phyloP scores from a whole-genome alignment of 768 basidiomycete species.

The Leccinum rimulosum region DNA sequence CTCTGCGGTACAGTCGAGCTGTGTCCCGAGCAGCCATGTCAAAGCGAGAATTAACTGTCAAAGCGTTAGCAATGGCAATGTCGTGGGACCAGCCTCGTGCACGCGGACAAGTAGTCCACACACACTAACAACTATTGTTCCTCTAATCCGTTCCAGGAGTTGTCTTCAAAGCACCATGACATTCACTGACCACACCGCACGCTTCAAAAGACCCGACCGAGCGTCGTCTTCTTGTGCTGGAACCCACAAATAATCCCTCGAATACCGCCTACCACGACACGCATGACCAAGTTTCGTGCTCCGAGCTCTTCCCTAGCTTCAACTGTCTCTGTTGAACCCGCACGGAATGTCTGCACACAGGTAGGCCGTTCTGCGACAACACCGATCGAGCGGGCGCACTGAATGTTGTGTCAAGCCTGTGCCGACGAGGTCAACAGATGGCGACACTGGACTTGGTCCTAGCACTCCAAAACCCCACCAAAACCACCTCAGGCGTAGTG shows the following conservation, averaged over 20 bases:
- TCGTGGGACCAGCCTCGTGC: constrained; percentile 14
- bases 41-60: constrained; percentile 16
- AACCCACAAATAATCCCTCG: not conserved
- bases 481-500: not conserved
- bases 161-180: constrained; percentile 17
- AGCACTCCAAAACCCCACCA: too few species aligned
- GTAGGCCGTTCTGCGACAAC: constrained; percentile 7
- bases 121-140: constrained; percentile 23
- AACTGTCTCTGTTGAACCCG: not conserved
- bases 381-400: not conserved
- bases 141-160: constrained; percentile 6
- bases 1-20: constrained; percentile 27
- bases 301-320: constrained; percentile 20
- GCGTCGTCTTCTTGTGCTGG: not conserved
- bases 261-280: constrained; percentile 1
- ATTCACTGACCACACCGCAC: not conserved
- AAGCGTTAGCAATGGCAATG: constrained; percentile 14
- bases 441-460: too few species aligned
- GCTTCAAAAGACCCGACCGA: constrained; percentile 18
- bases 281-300: constrained; percentile 19
- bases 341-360: constrained; percentile 1
- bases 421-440: not conserved
- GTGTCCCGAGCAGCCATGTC: constrained; percentile 23
- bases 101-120: not conserved
- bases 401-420: not conserved